Evolutionary conservation across 2,329 filamentous ascomycete species (phyloP).

Genomic region (Plenodomus lindquistii): DNA sequence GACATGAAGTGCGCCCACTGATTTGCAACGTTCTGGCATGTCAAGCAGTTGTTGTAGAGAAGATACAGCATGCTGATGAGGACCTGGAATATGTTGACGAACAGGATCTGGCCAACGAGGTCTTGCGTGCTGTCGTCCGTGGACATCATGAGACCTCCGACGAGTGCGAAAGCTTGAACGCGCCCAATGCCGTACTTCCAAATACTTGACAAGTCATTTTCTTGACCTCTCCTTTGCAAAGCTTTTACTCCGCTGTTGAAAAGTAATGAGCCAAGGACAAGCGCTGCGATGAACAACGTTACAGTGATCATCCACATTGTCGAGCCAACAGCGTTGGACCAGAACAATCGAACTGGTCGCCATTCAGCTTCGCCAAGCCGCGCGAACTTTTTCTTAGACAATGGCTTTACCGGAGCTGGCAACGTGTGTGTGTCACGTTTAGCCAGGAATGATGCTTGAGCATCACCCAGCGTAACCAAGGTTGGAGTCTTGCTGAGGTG

Average conservation of each 20-base stretch:
- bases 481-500: background rate
- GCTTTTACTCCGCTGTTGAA: background rate
- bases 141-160: background rate
- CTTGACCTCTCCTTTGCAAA: background rate
- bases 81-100: conserved; percentile 54
- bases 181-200: background rate
- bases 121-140: background rate
- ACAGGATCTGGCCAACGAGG: conserved; percentile 29
- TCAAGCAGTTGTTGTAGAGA: conserved; percentile 52
- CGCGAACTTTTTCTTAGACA: background rate
- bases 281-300: too few species aligned
- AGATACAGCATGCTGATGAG: conserved; percentile 53
- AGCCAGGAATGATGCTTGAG: background rate
- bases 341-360: too few species aligned
- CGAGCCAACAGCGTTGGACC: too few species aligned
- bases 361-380: too few species aligned
- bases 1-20: conserved; percentile 50
- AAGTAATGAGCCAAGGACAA: background rate
- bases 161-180: background rate
- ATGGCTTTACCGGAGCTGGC: background rate
- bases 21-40: conserved; percentile 49
- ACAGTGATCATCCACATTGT: too few species aligned
- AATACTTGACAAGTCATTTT: background rate
- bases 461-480: conserved; percentile 1
- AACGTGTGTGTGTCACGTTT: background rate